Base-by-base conservation (phyloP, 2,329 filamentous ascomycete species). In the Dendrostoma leiphaemia region DNA sequence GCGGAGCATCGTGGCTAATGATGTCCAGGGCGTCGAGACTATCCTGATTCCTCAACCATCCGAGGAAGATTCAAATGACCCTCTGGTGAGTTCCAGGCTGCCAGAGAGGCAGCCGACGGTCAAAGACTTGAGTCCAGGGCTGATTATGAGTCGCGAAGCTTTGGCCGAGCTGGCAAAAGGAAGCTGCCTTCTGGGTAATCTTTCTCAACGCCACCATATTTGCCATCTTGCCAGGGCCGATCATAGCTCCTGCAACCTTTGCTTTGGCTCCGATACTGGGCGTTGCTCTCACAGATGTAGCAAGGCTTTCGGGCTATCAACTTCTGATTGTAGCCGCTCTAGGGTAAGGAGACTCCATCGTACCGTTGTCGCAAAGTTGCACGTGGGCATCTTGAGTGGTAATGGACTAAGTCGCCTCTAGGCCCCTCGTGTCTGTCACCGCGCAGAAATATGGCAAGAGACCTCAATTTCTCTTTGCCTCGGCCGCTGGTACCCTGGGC, bases 391-490 rank as follows among this genome's bases (percentile, higher is more conserved):
- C n/a, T 23, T 4, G 23, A 15, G 38, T 10, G 15, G 13, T 6
- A 41, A 26, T 9, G 6, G 5, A 48, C 46, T 48, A 6, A 38
- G 9, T 23, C 4, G 17, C 17, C 29, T 26, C 6, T 15, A 57
- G 54, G 13, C 54, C 54, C 5, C 4, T 68, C 6, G 67, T 69
- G 8, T 69, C 66, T 8, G 64, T 68, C 2, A 59, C 68, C 15
- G 67, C 66, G 2, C 64, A 67, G 32, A 69, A 69, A 44, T 69
- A 67, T 45, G 67, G 67, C 2, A 69, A 69, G 46, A 63, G 67
- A 0, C 67, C 67, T 0, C 65, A 68, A 43, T 69, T 68, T 49
- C 62, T 69, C 28, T 65, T 69, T 52, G 66, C 67, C 2, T 55
- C 59, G 19, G 23, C 61, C 3, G 61, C 62, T 10, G 67, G 65